Percentiles rank a stretch among this genome's conserved stretches.
phyloP scores from a whole-genome alignment of 176 grass and related monocot species.

The Saccharum officinarum region DNA sequence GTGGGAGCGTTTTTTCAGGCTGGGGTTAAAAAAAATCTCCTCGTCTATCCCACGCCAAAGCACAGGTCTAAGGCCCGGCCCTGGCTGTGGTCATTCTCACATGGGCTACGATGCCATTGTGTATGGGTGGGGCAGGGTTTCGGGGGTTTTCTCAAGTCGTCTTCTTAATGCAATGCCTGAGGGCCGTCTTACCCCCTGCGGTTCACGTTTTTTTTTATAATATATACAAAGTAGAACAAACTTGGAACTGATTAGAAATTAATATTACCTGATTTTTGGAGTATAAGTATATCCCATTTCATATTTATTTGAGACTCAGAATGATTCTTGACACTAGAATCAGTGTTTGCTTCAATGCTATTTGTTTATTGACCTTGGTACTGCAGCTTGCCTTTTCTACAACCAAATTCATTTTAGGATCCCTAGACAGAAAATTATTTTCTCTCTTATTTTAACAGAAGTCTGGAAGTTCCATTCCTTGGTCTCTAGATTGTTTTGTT shows the following conservation, averaged over 20 bases:
- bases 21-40: not conserved
- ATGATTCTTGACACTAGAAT: not conserved
- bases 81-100: not conserved
- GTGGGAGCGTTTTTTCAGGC: not conserved
- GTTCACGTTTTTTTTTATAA: not conserved
- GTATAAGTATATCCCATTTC: not conserved
- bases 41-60: too few relatives aligned
- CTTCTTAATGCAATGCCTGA: not conserved
- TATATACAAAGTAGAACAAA: constrained; percentile 5
- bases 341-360: constrained; percentile 6
- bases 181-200: not conserved
- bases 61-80: not conserved
- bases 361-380: constrained; percentile 3
- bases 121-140: not conserved
- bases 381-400: not conserved
- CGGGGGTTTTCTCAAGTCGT: not conserved
- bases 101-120: not conserved
- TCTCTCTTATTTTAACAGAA: not conserved
- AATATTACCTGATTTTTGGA: not conserved
- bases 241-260: not conserved
- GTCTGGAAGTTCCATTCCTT: not conserved
- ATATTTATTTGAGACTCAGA: not conserved
- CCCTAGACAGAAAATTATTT: not conserved
- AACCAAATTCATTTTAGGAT: constrained; percentile 11
- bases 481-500: constrained; percentile 2